Evolutionary conservation across 2,329 filamentous ascomycete species (phyloP).

Genomic region (Knufia fluminis): DNA sequence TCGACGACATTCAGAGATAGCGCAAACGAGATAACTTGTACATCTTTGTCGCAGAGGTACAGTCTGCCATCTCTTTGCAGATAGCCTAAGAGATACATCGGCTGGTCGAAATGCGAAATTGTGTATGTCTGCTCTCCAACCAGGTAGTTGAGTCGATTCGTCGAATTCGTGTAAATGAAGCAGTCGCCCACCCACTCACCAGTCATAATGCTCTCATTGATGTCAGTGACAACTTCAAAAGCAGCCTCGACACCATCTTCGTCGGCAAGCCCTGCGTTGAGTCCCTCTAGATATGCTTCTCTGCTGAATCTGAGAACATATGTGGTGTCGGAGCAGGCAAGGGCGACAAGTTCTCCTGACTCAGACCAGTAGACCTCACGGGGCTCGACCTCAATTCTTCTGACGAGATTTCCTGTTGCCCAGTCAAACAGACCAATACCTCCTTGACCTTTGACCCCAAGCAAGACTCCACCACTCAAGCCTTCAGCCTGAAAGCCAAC

Average conservation of each 20-base stretch:
- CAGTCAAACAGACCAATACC: constrained; percentile 96
- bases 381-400: constrained; percentile 76
- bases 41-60: constrained; percentile 93
- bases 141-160: constrained; percentile 93
- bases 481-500: constrained; percentile 94
- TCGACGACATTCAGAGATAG: constrained; percentile 89
- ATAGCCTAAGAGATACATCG: constrained; percentile 92
- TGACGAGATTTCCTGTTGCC: constrained; percentile 77
- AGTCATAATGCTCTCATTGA: constrained; percentile 84
- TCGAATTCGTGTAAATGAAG: constrained; percentile 97
- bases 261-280: constrained; percentile 74
- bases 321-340: constrained; percentile 91
- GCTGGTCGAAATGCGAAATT: constrained; percentile 89
- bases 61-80: constrained; percentile 90
- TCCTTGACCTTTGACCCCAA: constrained; percentile 90
- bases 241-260: constrained; percentile 89
- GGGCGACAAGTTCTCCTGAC: constrained; percentile 80
- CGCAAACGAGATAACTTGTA: constrained; percentile 79
- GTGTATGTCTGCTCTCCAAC: constrained; percentile 98
- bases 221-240: constrained; percentile 92
- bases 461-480: constrained; percentile 74
- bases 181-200: constrained; percentile 98
- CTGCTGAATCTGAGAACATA: constrained; percentile 89
- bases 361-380: constrained; percentile 90
- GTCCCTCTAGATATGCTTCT: constrained; percentile 75